A percentile compares a stretch with the other conserved stretches of the same genome.
These are phyloP conservation scores for Larix sibirica DNA, from an alignment of 83 land plant species.

Conservation along the genomic window DNA sequence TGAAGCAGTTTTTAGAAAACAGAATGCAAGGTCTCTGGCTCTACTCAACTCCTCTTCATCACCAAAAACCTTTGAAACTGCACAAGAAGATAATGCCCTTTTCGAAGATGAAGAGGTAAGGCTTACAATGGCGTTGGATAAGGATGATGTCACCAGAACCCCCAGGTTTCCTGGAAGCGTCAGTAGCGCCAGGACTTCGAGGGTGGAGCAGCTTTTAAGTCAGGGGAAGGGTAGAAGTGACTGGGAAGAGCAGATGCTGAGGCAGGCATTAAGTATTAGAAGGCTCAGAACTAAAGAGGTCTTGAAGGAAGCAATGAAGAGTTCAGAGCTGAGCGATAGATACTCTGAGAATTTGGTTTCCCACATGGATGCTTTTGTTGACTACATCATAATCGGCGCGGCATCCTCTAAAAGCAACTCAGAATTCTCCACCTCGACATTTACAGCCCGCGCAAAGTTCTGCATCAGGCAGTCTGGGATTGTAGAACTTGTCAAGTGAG, in stretches of 20 bases:
- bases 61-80: too few species aligned
- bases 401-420: conserved; percentile 38
- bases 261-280: conserved; percentile 48
- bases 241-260: conserved; percentile 28
- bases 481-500: conserved; percentile 59
- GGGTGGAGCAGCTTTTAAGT: neutral
- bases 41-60: too few species aligned
- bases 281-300: conserved; percentile 44
- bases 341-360: conserved; percentile 42
- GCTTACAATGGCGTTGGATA: too few species aligned
- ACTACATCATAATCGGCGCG: conserved; percentile 50
- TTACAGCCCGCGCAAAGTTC: conserved; percentile 44
- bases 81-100: too few species aligned
- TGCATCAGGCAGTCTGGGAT: conserved; percentile 44
- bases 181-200: neutral
- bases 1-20: too few species aligned
- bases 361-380: conserved; percentile 40
- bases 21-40: too few species aligned
- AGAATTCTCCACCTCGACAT: conserved; percentile 32
- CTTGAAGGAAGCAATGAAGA: conserved; percentile 36
- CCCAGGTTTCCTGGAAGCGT: conserved; percentile 59
- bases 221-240: conserved; percentile 7
- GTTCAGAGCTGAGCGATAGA: conserved; percentile 44
- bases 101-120: too few species aligned
- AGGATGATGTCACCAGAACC: neutral